Percentiles rank a stretch among this genome's conserved stretches.
Evolutionary conservation across 2,329 filamentous ascomycete species (phyloP).

Genomic region (Colletotrichum lini): DNA sequence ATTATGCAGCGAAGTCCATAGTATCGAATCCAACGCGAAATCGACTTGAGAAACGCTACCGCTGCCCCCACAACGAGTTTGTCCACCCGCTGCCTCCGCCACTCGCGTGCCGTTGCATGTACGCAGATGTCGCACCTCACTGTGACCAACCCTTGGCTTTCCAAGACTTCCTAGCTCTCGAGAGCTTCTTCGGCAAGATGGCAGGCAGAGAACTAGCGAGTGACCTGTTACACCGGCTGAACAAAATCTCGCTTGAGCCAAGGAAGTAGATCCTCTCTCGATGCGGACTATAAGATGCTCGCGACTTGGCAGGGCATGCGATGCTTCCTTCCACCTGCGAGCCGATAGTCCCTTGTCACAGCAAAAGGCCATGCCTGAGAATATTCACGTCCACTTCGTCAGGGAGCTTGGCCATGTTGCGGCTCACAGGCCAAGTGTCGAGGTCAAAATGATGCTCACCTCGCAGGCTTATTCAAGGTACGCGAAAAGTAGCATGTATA

Average conservation of each 20-base stretch:
- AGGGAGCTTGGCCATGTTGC: conserved; percentile 15
- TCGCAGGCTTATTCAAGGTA: conserved; percentile 23
- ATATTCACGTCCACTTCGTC: conserved; percentile 9
- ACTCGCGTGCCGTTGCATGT: conserved; percentile 27
- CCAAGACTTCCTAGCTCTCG: conserved; percentile 21
- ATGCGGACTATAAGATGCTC: conserved; percentile 16
- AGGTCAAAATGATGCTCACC: conserved; percentile 22
- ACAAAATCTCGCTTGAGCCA: conserved; percentile 20
- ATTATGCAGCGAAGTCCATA: background rate
- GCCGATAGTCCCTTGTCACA: conserved; percentile 21
- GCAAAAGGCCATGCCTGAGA: background rate
- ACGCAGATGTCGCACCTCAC: conserved; percentile 22
- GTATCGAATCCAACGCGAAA: background rate
- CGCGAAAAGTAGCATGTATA: background rate
- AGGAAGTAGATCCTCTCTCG: conserved; percentile 26
- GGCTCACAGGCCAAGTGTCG: background rate
- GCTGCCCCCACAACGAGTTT: background rate
- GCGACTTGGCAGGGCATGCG: background rate
- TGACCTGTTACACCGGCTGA: conserved; percentile 10
- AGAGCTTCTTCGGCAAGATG: conserved; percentile 8
- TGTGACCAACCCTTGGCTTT: conserved; percentile 30
- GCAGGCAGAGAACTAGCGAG: background rate
- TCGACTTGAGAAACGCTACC: background rate
- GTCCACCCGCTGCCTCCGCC: conserved; percentile 3
- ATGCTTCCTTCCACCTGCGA: conserved; percentile 12